Conservation (phyloP, 768 basidiomycete species). For the Tephrocybe rancida region DNA sequence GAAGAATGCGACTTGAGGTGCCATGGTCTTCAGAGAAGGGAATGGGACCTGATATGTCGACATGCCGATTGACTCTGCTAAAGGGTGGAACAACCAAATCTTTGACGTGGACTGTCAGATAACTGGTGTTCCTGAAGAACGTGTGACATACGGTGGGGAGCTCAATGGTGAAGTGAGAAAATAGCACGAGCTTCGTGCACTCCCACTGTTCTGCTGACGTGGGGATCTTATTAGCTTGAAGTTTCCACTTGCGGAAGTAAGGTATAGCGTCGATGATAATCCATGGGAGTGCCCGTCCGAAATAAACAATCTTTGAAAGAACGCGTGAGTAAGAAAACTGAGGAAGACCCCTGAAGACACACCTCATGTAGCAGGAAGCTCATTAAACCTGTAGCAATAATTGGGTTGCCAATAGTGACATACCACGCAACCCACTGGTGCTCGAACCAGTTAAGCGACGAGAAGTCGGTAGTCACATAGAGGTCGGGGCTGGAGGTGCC, state of each 20-base stretch:
- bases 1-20: slow-evolving; percentile 81
- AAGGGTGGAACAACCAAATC: slow-evolving; percentile 92
- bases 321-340: not conserved
- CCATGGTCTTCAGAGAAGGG: slow-evolving; percentile 69
- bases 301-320: slow-evolving; percentile 80
- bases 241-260: slow-evolving; percentile 92
- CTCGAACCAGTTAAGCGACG: slow-evolving; percentile 71
- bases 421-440: slow-evolving; percentile 88
- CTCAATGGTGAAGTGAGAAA: slow-evolving; percentile 96
- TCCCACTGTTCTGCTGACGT: slow-evolving; percentile 87
- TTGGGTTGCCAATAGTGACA: slow-evolving; percentile 81
- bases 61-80: slow-evolving; percentile 89
- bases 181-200: slow-evolving; percentile 91
- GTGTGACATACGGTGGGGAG: slow-evolving; percentile 70
- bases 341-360: slow-evolving; percentile 24
- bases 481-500: slow-evolving; percentile 41
- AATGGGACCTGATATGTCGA: slow-evolving; percentile 92
- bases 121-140: not conserved
- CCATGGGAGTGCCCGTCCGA: slow-evolving; percentile 94
- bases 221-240: slow-evolving; percentile 86
- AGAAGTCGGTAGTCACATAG: slow-evolving; percentile 61
- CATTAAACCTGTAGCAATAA: slow-evolving; percentile 92
- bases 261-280: slow-evolving; percentile 94
- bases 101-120: slow-evolving; percentile 25
- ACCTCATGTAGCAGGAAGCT: slow-evolving; percentile 96